Percentiles rank a stretch among this genome's conserved stretches.
phyloP scores from a whole-genome alignment of 192 early-diverging fungal species.

The Diversispora epigaea region DNA sequence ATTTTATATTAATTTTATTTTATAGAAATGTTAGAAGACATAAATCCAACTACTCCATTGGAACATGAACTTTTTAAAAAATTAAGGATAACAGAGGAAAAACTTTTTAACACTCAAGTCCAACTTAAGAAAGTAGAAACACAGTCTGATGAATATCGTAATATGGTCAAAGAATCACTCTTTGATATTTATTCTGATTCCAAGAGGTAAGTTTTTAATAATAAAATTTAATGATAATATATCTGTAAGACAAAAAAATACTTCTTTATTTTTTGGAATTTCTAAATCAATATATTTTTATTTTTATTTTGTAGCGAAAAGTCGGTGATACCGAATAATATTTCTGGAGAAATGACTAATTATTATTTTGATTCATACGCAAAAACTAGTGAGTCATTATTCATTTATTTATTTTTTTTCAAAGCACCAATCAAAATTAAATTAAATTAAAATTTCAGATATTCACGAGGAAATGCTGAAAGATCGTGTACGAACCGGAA shows the following conservation, averaged over 20 bases:
- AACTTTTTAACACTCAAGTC: conserved; percentile 49
- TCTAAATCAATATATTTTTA: too few relatives aligned
- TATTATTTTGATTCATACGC: conserved; percentile 99
- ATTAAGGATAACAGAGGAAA: conserved; percentile 56
- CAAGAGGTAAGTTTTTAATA: not conserved
- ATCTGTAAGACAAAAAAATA: not conserved
- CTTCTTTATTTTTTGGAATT: not conserved
- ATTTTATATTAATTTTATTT: too few relatives aligned
- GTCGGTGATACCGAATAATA: not conserved
- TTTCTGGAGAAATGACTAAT: conserved; percentile 38
- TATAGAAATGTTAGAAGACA: conserved; percentile 15
- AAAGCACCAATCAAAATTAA: not conserved
- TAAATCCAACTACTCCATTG: conserved; percentile 45
- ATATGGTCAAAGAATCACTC: conserved; percentile 70
- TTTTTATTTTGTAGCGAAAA: not conserved
- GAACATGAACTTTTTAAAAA: conserved; percentile 59
- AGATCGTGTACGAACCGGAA: conserved; percentile 92
- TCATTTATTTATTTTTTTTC: not conserved
- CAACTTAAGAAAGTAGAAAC: conserved; percentile 50
- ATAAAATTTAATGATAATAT: not conserved
- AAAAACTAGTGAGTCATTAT: conserved; percentile 70
- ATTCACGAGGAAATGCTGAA: conserved; percentile 97
- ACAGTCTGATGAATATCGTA: conserved; percentile 70
- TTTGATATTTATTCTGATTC: conserved; percentile 45
- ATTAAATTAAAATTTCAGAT: conserved; percentile 37